Base-by-base conservation (phyloP, 108 stramenopile genomes). In the Pseudonitzschia pungens region DNA sequence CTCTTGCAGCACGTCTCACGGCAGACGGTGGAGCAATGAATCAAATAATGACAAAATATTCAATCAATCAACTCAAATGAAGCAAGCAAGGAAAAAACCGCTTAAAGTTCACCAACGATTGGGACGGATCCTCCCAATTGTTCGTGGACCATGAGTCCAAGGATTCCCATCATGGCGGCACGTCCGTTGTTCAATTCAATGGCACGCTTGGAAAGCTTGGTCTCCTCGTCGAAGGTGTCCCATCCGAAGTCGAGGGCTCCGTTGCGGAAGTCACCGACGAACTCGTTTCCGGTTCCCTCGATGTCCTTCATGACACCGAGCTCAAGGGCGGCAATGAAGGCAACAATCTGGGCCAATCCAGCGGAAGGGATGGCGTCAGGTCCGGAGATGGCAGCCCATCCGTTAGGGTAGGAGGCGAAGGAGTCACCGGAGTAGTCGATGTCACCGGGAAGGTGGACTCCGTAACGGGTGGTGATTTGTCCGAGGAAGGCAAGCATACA, bases 131-230 rank as follows among this genome's bases (percentile, higher is more conserved):
- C 60, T 74, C 82, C 87, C 27, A 90, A 75, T 75, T 87, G 84
- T 79, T 90, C 91, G 81, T 92, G 91, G 43, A 93, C 77, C 87
- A 95, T 89, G 54, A 93, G 77, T 15, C 80, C 94, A 73, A 95
- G 87, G 80, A 93, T 93, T 59, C 92, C 94, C 89, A 95, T 90
- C 81, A 80, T 78, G 50, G 93, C 93, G 26, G 91, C 91, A 69
- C 93, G 89, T 55, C 93, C 93, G 60, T 94, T 85, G 87, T 95
- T 95, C 43, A 95, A 75, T 78, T 95, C 94, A 71, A 93, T 94
- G 69, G 90, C 90, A 55, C 90, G 84, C 92, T 95, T 93, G 36
- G 31, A 51, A 14, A 77, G 73, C 87, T 91, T 83, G 76, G 79
- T 77, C 69, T 88, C 84, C 15, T 77, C 82, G 60, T 73, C 78